Evolutionary conservation across 192 early-diverging fungal species (phyloP), one percentile per base, ranked within the genome.

Genomic region (Backusella psychrophila): DNA sequence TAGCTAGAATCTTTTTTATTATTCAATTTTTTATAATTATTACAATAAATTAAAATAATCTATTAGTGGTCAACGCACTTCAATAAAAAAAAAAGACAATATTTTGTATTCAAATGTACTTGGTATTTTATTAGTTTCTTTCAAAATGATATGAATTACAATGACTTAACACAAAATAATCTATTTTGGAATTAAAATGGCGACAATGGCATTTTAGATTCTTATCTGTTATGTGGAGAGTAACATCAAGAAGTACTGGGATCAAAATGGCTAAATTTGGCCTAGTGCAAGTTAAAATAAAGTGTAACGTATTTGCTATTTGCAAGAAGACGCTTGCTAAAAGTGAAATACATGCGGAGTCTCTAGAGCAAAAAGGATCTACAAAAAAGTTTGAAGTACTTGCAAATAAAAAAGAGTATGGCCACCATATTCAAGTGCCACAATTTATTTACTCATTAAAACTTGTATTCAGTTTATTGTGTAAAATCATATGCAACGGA

Each of bases 191-290:
- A 63, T 63, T 63, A 8, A 63, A 59, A 29, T 23, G 23, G 53
- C 23, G 46, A 49, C 46, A 49, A 49, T 49, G 19, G 46, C 46
- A 49, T n/a, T n/a, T 49, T 49, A 49, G 6, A 49, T 1, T n/a
- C 46, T 49, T 49, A 49, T 49, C 46, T 49, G 19, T 0, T 41
- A 3, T 4, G 15, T 49, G 46, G 6, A 6, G 53, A 59, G 53
- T 59, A 59, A 59, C 53, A 59, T 23, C 53, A 59, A 29, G 56
- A 63, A 63, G 56, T 63, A 23, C 56, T 63, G 56, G 56, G 26
- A 63, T 29, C 56, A 63, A 63, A 63, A 29, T 11, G 26, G 9
- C 56, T 29, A 29, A 29, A 29, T 63, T 63, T 4, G 12, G 56
- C 29, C 21, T 29, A 63, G 56, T 63, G n/a, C 12, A 2, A 59